Evolutionary conservation across 2,329 filamentous ascomycete species (phyloP).

Genomic region (Neophaeococcomyces aloes): DNA sequence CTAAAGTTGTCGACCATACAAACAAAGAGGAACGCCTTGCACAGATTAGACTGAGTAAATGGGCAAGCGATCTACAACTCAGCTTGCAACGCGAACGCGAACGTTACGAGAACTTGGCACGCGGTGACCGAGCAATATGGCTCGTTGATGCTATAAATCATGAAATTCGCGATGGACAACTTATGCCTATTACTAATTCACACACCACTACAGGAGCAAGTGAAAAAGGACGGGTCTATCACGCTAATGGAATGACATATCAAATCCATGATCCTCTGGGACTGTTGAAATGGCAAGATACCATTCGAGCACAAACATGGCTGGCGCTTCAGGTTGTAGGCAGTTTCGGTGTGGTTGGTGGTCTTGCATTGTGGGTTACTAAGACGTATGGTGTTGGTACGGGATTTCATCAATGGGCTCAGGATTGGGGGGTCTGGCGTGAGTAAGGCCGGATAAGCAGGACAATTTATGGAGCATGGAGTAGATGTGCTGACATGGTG

Average conservation of each 20-base stretch:
- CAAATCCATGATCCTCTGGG: slow-evolving; percentile 67
- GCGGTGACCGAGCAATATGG: slow-evolving; percentile 58
- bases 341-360: slow-evolving; percentile 62
- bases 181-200: slow-evolving; percentile 42
- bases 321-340: slow-evolving; percentile 63
- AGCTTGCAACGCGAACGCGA: slow-evolving; percentile 64
- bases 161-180: slow-evolving; percentile 54
- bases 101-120: slow-evolving; percentile 53
- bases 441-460: neutral
- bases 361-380: slow-evolving; percentile 54
- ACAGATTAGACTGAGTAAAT: slow-evolving; percentile 65
- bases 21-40: slow-evolving; percentile 51
- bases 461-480: neutral
- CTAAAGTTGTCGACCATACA: slow-evolving; percentile 49
- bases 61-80: slow-evolving; percentile 70
- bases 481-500: neutral
- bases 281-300: slow-evolving; percentile 57
- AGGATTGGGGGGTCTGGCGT: slow-evolving; percentile 11
- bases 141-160: slow-evolving; percentile 56
- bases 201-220: slow-evolving; percentile 20
- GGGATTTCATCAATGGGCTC: slow-evolving; percentile 18
- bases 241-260: slow-evolving; percentile 18
- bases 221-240: slow-evolving; percentile 17
- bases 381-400: slow-evolving; percentile 30
- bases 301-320: slow-evolving; percentile 54